Evolutionary conservation across 2,329 filamentous ascomycete species (phyloP), one percentile per base, ranked within the genome.

Genomic region (Colletotrichum plurivorum): DNA sequence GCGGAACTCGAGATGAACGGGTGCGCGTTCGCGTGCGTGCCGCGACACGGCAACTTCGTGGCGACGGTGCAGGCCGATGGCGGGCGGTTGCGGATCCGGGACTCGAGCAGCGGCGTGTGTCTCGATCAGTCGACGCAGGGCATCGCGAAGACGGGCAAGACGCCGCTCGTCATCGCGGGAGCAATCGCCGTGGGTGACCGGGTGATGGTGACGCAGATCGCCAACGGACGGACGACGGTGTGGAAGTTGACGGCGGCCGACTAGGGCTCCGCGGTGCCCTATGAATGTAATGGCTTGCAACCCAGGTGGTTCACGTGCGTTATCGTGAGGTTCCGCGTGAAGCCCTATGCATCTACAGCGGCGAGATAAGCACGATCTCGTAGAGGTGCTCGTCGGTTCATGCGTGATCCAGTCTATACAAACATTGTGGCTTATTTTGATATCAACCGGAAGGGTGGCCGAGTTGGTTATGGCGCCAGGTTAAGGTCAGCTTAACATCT

Each of bases 401-500:
- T 49, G 18, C 39, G 3, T 4, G 39, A 41, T 41, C 39, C 36
- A 2, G 2, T 22, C 22, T 22, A 22, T 22, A 43, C 12, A 12
- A 8, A 18, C 3, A 2, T 8, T 6, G 1, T 3, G 0, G 1
- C 0, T 4, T 0, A 1, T 15, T 12, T 4, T 1, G 16, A 10
- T 52, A 63, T 9, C 53, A 51, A 3, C 2, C 2, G 66, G 66
- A 55, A 69, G 66, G 66, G 66, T 69, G 66, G 66, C 66, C 66
- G 66, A 69, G 66, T 69, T 69, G 66, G 66, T 69, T 69, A 69
- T 69, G 66, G 66, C 66, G 66, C 66, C 66, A 69, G 66, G 66
- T 69, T 69, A 69, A 69, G 66, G 66, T 66, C 66, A 60, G 62
- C 66, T 60, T 69, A 69, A 66, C 62, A 60, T 60, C 66, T 69